Evolutionary conservation across 225 moss, liverwort and hornwort genomes (phyloP), one percentile per base, ranked within the genome.

Genomic region (Sphagnum tenellum): DNA sequence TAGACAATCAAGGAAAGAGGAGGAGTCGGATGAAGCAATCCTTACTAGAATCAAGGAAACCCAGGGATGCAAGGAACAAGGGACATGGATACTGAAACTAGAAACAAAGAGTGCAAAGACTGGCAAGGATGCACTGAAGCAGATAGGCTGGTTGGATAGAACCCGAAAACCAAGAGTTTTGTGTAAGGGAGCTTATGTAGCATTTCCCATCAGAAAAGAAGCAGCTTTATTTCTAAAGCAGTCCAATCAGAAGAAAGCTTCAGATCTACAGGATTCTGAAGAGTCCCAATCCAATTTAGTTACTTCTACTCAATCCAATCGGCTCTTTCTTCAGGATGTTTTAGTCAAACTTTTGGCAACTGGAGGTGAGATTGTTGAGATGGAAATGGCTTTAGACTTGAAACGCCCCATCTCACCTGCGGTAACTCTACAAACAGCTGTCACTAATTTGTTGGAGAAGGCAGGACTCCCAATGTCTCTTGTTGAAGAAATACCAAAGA

Each of bases 101-200:
- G 79, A 76, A 10, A 83, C 53, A 66, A 66, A 50, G 48, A 52
- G 5, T 57, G 92, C 86, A 54, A 98, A 92, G 72, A 55, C 65
- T 60, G 82, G 75, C 49, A 98, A 98, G 73, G 96, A 98, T 71
- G 60, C 80, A 49, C 74, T 92, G 71, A 92, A 96, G 79, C 70
- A 78, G 62, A 59, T 93, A 48, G 82, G 79, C 8, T 92, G 90
- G 90, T 70, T 98, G 71, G 92, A 90, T 71, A 69, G 70, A 57
- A 74, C 54, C 11, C 77, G 78, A 62, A 85, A 77, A 69, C 70
- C 89, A 2, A 83, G 74, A 78, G 77, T 79, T 11, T 66, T 87
- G 48, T 78, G 77, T 51, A 13, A 70, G 68, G 76, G 78, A 62
- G 74, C 57, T 63, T 68, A 78, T 74, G 88, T 96, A 63, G 88